Percentiles rank a stretch among this genome's conserved stretches.
phyloP scores from a whole-genome alignment of 2,329 filamentous ascomycete genomes.

The Colletotrichum trifolii region DNA sequence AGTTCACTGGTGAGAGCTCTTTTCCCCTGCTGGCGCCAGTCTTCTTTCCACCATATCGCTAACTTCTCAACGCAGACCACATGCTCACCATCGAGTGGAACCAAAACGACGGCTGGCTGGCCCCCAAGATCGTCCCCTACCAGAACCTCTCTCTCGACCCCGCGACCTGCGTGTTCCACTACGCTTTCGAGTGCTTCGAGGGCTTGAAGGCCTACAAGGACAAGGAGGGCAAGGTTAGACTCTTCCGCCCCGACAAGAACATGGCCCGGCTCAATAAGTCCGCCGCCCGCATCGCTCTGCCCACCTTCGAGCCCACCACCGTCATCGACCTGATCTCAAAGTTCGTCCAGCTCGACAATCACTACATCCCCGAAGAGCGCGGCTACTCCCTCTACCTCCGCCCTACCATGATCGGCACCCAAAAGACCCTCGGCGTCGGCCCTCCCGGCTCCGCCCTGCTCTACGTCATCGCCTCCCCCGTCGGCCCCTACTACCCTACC shows the following conservation, averaged over 20 bases:
- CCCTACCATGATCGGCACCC: conserved; percentile 97
- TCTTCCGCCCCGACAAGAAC: conserved; percentile 96
- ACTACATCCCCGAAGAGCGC: conserved; percentile 87
- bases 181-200: conserved; percentile 98
- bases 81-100: conserved; percentile 98
- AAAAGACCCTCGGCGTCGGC: conserved; percentile 91
- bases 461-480: conserved; percentile 94
- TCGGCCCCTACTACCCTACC: conserved; percentile 97
- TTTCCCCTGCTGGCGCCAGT: neutral
- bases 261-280: conserved; percentile 96
- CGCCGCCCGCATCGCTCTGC: conserved; percentile 89
- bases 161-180: conserved; percentile 97
- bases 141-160: conserved; percentile 97
- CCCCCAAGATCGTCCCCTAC: conserved; percentile 88
- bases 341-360: conserved; percentile 82
- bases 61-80: conserved; percentile 73
- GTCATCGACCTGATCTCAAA: conserved; percentile 85
- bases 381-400: conserved; percentile 97
- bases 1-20: conserved; percentile 78
- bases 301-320: conserved; percentile 80
- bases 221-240: conserved; percentile 77
- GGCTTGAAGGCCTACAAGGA: conserved; percentile 99
- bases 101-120: conserved; percentile 82
- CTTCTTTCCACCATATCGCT: neutral
- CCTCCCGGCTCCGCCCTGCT: conserved; percentile 92